Evolutionary conservation across 1,284 basidiomycete species (phyloP).

Genomic region (Sanguinoderma infundibulare): DNA sequence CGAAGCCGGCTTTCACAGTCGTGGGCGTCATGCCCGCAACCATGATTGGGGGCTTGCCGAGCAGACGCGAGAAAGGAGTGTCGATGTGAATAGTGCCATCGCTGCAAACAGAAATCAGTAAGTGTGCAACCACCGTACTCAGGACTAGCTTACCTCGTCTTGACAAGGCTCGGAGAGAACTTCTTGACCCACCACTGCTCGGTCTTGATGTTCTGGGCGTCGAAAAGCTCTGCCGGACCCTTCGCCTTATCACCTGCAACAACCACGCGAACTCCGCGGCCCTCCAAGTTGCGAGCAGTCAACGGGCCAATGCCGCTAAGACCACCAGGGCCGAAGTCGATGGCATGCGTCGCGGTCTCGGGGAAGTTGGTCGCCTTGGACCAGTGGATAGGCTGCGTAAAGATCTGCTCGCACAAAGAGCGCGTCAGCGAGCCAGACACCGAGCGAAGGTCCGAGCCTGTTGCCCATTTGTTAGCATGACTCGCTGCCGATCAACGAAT

Average conservation of each 20-base stretch:
- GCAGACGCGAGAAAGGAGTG: slow-evolving; percentile 93
- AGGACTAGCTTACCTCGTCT: slow-evolving; percentile 70
- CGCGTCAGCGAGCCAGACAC: slow-evolving; percentile 72
- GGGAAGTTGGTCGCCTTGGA: slow-evolving; percentile 88
- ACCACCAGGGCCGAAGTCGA: slow-evolving; percentile 97
- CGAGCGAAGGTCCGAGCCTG: slow-evolving; percentile 83
- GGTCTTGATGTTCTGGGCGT: slow-evolving; percentile 64
- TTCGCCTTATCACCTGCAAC: slow-evolving; percentile 87
- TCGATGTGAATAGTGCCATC: slow-evolving; percentile 93
- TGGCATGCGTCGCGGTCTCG: slow-evolving; percentile 87
- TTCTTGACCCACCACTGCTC: slow-evolving; percentile 94
- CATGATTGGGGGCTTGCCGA: slow-evolving; percentile 98
- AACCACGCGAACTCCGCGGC: slow-evolving; percentile 89
- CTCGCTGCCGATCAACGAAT: not conserved
- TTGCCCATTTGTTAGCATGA: not conserved
- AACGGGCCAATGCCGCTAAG: slow-evolving; percentile 92
- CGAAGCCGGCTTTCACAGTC: slow-evolving; percentile 92
- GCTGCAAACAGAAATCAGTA: slow-evolving; percentile 42
- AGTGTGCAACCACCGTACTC: not conserved
- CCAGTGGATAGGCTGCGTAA: slow-evolving; percentile 94
- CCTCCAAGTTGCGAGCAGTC: slow-evolving; percentile 90
- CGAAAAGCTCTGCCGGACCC: slow-evolving; percentile 86
- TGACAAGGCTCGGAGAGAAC: slow-evolving; percentile 85
- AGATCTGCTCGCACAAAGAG: slow-evolving; percentile 92
- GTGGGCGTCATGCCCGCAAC: slow-evolving; percentile 98